Evolutionary conservation across 2,329 filamentous ascomycete species (phyloP).

Genomic region (Sarocladium strictum): DNA sequence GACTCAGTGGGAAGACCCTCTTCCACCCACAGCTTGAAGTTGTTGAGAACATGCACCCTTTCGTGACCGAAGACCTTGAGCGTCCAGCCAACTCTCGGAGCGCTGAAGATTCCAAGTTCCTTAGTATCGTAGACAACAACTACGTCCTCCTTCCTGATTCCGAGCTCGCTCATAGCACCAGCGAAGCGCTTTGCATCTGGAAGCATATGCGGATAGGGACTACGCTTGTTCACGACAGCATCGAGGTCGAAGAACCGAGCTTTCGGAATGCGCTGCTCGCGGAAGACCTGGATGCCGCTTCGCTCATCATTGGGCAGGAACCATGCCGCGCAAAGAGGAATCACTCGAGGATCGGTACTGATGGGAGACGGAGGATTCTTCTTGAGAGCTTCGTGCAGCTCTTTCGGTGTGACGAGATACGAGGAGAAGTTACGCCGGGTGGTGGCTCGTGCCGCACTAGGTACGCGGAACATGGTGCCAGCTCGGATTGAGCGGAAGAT

Average conservation of each 20-base stretch:
- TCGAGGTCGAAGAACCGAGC: slow-evolving; percentile 97
- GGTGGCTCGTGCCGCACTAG: neutral
- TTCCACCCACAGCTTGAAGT: slow-evolving; percentile 91
- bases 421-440: slow-evolving; percentile 53
- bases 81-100: slow-evolving; percentile 91
- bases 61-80: slow-evolving; percentile 83
- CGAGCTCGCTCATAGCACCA: slow-evolving; percentile 80
- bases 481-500: slow-evolving; percentile 36
- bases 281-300: slow-evolving; percentile 74
- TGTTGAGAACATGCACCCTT: slow-evolving; percentile 86
- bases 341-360: slow-evolving; percentile 73
- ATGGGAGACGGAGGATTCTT: slow-evolving; percentile 75
- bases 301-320: slow-evolving; percentile 90
- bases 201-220: slow-evolving; percentile 94
- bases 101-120: slow-evolving; percentile 89
- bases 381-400: slow-evolving; percentile 75
- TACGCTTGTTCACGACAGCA: slow-evolving; percentile 78
- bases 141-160: slow-evolving; percentile 79
- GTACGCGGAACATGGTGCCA: slow-evolving; percentile 27
- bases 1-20: slow-evolving; percentile 75
- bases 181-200: slow-evolving; percentile 76
- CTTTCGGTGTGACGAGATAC: slow-evolving; percentile 79
- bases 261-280: slow-evolving; percentile 75
- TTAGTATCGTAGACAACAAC: slow-evolving; percentile 92
- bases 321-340: slow-evolving; percentile 91